phyloP scores from a whole-genome alignment of 2,329 filamentous ascomycete genomes.

The Berkeleyomyces rouxiae region DNA sequence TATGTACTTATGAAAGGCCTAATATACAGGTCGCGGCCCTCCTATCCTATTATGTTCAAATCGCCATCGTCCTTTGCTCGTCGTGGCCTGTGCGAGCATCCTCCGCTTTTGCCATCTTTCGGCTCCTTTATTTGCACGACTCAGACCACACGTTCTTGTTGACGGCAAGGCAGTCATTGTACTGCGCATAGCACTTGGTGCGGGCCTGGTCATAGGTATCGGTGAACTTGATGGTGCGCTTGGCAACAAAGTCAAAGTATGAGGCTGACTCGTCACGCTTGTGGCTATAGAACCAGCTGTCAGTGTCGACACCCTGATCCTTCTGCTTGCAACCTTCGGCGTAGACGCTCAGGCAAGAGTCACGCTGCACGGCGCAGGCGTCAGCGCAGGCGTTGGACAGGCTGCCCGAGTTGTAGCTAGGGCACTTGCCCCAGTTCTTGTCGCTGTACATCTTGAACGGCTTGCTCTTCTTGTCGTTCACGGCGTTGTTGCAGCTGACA shows the following conservation, averaged over 20 bases:
- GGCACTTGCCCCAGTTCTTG: conserved; percentile 27
- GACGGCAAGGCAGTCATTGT: conserved; percentile 28
- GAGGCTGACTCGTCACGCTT: conserved; percentile 21
- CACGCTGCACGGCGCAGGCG: conserved; percentile 36
- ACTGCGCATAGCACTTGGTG: conserved; percentile 33
- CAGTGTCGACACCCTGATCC: conserved; percentile 18
- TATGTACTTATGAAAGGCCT: neutral
- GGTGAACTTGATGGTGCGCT: conserved; percentile 34
- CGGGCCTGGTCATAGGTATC: conserved; percentile 28
- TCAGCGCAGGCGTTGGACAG: conserved; percentile 30
- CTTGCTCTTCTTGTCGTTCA: conserved; percentile 25
- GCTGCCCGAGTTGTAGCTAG: conserved; percentile 24
- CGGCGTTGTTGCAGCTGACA: conserved; percentile 37
- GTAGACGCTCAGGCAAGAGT: conserved; percentile 31
- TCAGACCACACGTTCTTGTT: conserved; percentile 29
- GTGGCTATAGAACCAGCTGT: conserved; percentile 21
- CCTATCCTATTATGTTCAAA: neutral
- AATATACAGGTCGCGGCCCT: neutral
- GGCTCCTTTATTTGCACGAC: conserved; percentile 18
- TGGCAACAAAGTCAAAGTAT: conserved; percentile 35
- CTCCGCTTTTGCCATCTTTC: neutral
- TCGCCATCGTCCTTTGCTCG: neutral
- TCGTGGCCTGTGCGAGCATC: neutral
- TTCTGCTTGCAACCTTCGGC: conserved; percentile 29
- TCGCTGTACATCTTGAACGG: conserved; percentile 37